Percentiles rank a stretch among this genome's conserved stretches.
Conservation (phyloP, 139 green algal genomes). For the Haematococcus sp. region DNA sequence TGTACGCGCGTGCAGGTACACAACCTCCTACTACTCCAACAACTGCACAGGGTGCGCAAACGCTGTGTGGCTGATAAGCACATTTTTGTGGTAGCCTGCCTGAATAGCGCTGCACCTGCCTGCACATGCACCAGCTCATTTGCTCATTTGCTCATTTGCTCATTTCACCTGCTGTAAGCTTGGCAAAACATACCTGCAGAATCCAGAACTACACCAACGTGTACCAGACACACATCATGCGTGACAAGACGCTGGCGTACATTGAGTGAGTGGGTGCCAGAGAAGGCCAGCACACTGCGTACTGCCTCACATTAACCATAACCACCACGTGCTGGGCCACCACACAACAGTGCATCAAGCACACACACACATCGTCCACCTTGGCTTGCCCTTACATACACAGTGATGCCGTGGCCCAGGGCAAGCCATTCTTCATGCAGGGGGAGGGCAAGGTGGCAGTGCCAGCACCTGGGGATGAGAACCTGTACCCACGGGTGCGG, state of each 20-base stretch:
- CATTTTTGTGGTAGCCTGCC: no score
- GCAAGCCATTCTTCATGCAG: constrained; percentile 37
- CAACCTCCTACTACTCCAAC: constrained; percentile 6
- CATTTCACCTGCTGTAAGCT: no score
- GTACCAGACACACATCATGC: constrained; percentile 35
- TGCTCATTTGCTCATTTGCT: no score
- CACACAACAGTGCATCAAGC: no score
- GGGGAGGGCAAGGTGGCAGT: constrained; percentile 8
- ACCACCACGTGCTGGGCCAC: no score
- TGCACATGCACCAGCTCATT: no score
- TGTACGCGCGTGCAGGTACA: background rate
- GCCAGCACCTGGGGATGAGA: constrained; percentile 3
- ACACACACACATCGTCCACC: background rate
- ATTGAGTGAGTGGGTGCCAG: constrained; percentile 19
- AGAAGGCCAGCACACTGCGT: no score
- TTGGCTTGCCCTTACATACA: background rate
- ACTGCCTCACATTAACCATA: no score
- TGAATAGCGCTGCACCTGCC: no score
- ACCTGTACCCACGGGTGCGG: background rate
- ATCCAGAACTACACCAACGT: background rate
- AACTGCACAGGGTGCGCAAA: background rate
- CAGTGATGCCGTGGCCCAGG: constrained; percentile 23
- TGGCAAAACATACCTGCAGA: background rate
- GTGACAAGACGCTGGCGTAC: constrained; percentile 24
- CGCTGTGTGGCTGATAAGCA: no score